A percentile compares a stretch with the other conserved stretches of the same genome.
Conservation (phyloP, 306 rosid genomes). For the Cucurbita argyrosperma region DNA sequence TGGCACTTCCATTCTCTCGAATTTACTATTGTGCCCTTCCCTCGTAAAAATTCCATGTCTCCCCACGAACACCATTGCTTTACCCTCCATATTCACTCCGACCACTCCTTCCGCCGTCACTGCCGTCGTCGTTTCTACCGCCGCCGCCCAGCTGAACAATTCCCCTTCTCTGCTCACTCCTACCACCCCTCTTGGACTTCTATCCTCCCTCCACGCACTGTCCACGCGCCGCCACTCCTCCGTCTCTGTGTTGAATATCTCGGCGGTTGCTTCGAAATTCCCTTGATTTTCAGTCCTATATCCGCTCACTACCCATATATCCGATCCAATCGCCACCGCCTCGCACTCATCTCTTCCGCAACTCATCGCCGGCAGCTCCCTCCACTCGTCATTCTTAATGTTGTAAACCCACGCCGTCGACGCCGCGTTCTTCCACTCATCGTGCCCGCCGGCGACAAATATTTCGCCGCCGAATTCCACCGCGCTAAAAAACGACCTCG, state of each 20-base stretch:
- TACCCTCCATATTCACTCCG: slow-evolving; percentile 12
- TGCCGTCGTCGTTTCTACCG: neutral
- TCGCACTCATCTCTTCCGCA: slow-evolving; percentile 49
- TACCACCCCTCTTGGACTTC: slow-evolving; percentile 26
- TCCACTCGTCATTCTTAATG: slow-evolving; percentile 27
- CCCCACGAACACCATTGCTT: slow-evolving; percentile 23
- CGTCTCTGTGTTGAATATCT: slow-evolving; percentile 11
- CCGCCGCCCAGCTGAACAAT: slow-evolving; percentile 20
- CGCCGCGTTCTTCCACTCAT: slow-evolving; percentile 36
- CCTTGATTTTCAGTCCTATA: slow-evolving; percentile 38
- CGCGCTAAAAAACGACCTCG: slow-evolving; percentile 32
- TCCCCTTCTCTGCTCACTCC: slow-evolving; percentile 27
- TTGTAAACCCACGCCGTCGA: slow-evolving; percentile 28
- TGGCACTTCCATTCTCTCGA: slow-evolving; percentile 7
- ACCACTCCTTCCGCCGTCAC: slow-evolving; percentile 17
- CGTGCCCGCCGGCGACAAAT: slow-evolving; percentile 39
- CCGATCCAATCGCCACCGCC: slow-evolving; percentile 23
- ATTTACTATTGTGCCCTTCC: slow-evolving; percentile 25
- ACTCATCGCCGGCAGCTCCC: slow-evolving; percentile 22
- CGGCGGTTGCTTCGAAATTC: slow-evolving; percentile 18
- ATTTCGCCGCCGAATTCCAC: slow-evolving; percentile 15
- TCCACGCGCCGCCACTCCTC: slow-evolving; percentile 35
- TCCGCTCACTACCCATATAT: slow-evolving; percentile 45
- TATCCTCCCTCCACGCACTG: slow-evolving; percentile 18
- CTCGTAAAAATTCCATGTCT: slow-evolving; percentile 12